Percentiles rank a stretch among this genome's conserved stretches.
Evolutionary conservation across 768 basidiomycete genomes (phyloP).

Genomic region (Tulasnella sp.): DNA sequence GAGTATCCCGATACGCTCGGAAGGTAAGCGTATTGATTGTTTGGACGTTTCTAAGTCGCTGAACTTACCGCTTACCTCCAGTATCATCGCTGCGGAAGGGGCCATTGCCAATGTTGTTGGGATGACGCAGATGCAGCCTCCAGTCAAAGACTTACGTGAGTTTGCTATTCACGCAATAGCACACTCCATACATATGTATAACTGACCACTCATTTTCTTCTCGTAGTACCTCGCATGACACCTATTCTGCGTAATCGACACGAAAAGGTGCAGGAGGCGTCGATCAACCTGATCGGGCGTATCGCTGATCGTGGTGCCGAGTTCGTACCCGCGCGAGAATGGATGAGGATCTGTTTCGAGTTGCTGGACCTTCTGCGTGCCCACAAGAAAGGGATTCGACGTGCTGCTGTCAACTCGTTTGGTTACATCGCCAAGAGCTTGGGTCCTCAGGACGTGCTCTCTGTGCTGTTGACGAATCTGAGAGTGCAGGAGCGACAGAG

Average conservation of each 20-base stretch:
- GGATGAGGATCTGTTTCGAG: slow-evolving; percentile 99
- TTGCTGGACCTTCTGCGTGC: slow-evolving; percentile 93
- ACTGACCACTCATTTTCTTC: slow-evolving; percentile 19
- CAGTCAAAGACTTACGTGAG: slow-evolving; percentile 96
- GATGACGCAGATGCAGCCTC: slow-evolving; percentile 99
- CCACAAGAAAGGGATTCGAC: slow-evolving; percentile 97
- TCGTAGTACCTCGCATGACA: slow-evolving; percentile 92
- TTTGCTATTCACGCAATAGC: slow-evolving; percentile 24
- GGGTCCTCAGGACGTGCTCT: slow-evolving; percentile 96
- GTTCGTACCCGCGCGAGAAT: slow-evolving; percentile 95
- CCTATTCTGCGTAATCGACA: slow-evolving; percentile 99
- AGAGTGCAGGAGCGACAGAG: slow-evolving; percentile 98
- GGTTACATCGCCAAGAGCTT: slow-evolving; percentile 99
- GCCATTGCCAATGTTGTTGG: slow-evolving; percentile 99
- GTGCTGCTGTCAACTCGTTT: slow-evolving; percentile 98
- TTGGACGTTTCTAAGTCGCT: neutral
- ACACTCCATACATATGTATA: slow-evolving; percentile 1
- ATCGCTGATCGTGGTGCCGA: slow-evolving; percentile 99
- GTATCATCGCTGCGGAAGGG: slow-evolving; percentile 97
- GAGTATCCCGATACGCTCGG: slow-evolving; percentile 99
- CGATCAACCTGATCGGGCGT: slow-evolving; percentile 98
- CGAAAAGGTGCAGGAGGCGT: slow-evolving; percentile 98
- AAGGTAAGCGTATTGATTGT: slow-evolving; percentile 28
- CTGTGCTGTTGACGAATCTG: slow-evolving; percentile 89
- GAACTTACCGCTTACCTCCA: slow-evolving; percentile 27